Base-by-base conservation (phyloP, 2,329 filamentous ascomycete species). In the Phaeosphaeria sp. region DNA sequence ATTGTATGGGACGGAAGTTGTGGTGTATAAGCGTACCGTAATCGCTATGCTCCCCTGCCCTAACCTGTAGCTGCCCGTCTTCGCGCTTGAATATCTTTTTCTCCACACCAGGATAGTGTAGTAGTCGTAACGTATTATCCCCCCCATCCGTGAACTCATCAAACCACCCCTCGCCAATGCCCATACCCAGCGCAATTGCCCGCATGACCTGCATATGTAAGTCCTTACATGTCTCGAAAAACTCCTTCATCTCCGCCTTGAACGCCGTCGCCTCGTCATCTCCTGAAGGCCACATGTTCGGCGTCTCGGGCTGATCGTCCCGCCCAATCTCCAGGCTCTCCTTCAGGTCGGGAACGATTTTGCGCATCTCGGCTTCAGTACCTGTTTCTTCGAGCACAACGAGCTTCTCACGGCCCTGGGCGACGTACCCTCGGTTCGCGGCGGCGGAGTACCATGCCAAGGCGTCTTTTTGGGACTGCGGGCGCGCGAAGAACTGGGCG, bases 171-270 rank as follows among this genome's bases (percentile, higher is more conserved):
- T 89, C 84, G 0, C 88, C 84, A 17, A 95, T 80, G 0, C 85
- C 89, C 86, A 96, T 87, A 0, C 90, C 92, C n/a, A 94, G 79
- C 0, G 91, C 92, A 61, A 96, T 91, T 9, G 92, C 91, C 4
- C 89, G 83, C 92, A 96, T 96, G 20, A 96, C 85, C 62, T 93
- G 82, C 25, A 86, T 81, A 75, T 97, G 90, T 54, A 97, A 76
- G 15, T 79, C 74, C 74, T 92, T 91, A 77, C 92, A 96, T 59
- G 83, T 82, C n/a, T 83, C 83, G 65, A 90, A 90, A 77, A 97
- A 97, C 3, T 77, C 77, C 49, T 88, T 74, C 92, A 96, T 96
- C 18, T 83, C 84, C n/a, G 80, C 69, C 68, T 87, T 89, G 80
- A 96, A 96, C 2, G 79, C 74, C 46, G 84, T 80, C 3, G 84